Conservation (phyloP, 345 rosid species). For the Eucalyptus urophylla region DNA sequence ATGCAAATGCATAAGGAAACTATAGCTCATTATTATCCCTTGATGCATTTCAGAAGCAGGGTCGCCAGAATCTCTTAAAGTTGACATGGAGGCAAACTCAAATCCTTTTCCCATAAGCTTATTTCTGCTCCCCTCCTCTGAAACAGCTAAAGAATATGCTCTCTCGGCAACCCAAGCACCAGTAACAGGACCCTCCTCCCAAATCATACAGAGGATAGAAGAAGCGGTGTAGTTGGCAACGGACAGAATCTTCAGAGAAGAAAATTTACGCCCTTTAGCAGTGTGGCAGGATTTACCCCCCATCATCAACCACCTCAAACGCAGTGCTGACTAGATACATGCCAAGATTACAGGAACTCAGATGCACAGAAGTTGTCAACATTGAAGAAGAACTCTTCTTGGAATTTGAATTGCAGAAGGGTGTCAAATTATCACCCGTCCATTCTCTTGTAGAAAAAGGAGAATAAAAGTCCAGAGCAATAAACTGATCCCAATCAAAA, state of each 20-base stretch:
- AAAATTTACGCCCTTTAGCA: constrained; percentile 14
- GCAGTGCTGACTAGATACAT: constrained; percentile 44
- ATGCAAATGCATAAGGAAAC: constrained; percentile 46
- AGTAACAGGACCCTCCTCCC: constrained; percentile 55
- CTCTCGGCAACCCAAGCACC: constrained; percentile 63
- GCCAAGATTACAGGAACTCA: constrained; percentile 39
- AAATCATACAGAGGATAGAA: constrained; percentile 54
- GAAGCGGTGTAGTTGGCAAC: constrained; percentile 22
- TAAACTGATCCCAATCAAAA: constrained; percentile 46
- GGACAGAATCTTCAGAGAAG: constrained; percentile 37
- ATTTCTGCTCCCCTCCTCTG: constrained; percentile 34
- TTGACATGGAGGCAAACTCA: constrained; percentile 59
- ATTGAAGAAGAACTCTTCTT: constrained; percentile 21
- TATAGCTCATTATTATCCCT: constrained; percentile 51
- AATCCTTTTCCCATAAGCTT: constrained; percentile 32
- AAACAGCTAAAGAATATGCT: constrained; percentile 55
- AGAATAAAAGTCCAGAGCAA: constrained; percentile 54
- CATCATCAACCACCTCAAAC: constrained; percentile 9
- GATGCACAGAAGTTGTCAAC: constrained; percentile 31
- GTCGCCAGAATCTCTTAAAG: constrained; percentile 38
- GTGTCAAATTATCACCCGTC: constrained; percentile 1
- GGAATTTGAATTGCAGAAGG: constrained; percentile 13
- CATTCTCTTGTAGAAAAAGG: constrained; percentile 17
- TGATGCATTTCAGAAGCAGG: constrained; percentile 29
- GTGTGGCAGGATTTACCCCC: neutral